Conservation (phyloP, 2,329 filamentous ascomycete genomes). For the Venturia oleaginea region DNA sequence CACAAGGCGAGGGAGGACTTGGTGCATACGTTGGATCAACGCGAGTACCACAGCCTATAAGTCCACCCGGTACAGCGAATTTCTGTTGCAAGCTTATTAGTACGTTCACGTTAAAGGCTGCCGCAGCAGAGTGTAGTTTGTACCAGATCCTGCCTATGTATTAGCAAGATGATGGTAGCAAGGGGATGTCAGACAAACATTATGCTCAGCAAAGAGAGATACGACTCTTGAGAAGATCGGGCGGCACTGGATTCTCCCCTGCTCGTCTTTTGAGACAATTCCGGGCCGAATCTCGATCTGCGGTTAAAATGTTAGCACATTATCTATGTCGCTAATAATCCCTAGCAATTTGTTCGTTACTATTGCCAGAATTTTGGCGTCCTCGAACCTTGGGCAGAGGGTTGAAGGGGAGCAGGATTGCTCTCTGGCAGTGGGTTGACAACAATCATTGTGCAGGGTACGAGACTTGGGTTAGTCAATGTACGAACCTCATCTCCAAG, state of each 20-base stretch:
- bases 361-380: background rate
- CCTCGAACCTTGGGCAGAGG: background rate
- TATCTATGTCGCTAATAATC: no score
- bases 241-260: conserved; percentile 89
- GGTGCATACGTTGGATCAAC: conserved; percentile 68
- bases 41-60: conserved; percentile 74
- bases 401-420: background rate
- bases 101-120: no score
- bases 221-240: conserved; percentile 90
- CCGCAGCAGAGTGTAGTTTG: no score
- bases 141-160: no score
- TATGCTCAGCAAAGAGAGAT: conserved; percentile 92
- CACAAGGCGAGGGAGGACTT: no score
- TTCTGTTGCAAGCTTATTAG: conserved; percentile 54
- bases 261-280: conserved; percentile 91
- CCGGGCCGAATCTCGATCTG: conserved; percentile 92
- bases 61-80: conserved; percentile 71
- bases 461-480: background rate
- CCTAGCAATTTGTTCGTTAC: background rate
- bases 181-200: conserved; percentile 38
- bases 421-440: no score
- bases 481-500: conserved; percentile 67
- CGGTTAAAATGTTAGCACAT: background rate
- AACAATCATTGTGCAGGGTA: background rate
- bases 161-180: no score